These are phyloP conservation scores for Fusarium pilosicola DNA, from an alignment of 2,329 filamentous ascomycete species.

Conservation along the genomic window DNA sequence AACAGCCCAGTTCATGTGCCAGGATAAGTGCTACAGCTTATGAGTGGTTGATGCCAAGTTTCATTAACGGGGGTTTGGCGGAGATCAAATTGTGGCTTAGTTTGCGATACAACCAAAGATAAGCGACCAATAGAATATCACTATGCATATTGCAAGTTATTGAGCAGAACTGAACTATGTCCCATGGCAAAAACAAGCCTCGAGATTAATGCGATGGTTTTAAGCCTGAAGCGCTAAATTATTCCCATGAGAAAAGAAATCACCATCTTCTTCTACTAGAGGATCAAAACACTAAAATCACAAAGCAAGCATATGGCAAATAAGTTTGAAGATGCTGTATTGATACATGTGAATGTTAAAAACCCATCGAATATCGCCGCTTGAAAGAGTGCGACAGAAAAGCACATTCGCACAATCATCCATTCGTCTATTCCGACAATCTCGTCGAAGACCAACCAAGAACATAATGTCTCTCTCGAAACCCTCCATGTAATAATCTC, in stretches of 20 bases:
- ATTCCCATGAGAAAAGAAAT: neutral
- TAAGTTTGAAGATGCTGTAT: neutral
- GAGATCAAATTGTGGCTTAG: conserved; percentile 24
- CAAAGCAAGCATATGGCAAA: neutral
- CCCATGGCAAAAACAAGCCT: neutral
- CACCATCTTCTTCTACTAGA: neutral
- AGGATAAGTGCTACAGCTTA: conserved; percentile 27
- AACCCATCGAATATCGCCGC: neutral
- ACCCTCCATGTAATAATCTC: neutral
- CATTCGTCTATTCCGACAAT: neutral
- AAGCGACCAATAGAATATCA: neutral
- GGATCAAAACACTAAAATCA: neutral
- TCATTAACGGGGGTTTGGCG: conserved; percentile 28
- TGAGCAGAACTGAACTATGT: neutral
- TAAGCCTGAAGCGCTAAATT: neutral
- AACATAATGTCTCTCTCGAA: neutral
- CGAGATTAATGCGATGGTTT: neutral
- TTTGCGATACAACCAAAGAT: neutral
- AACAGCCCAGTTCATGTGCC: conserved; percentile 15
- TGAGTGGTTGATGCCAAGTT: conserved; percentile 37
- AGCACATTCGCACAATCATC: neutral
- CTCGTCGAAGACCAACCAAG: neutral
- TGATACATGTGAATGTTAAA: neutral
- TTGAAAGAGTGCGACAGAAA: neutral
- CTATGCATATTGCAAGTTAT: neutral